Evolutionary conservation across 179 eudicot genomes (phyloP).

Genomic region (Spinacia oleracea): DNA sequence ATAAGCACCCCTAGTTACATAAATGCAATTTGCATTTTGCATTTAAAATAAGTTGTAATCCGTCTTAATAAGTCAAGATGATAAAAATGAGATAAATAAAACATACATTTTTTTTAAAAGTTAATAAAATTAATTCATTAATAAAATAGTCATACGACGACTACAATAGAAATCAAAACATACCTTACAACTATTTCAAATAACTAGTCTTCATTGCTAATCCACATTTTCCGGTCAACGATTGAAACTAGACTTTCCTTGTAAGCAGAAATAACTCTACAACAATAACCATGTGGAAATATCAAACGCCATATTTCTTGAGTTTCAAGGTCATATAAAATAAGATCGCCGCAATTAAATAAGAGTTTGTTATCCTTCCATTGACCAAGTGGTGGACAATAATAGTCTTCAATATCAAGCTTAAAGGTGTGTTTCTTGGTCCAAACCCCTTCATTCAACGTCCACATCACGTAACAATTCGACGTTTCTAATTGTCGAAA

Average conservation of each 20-base stretch:
- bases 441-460: conserved; percentile 4
- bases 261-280: conserved; percentile 9
- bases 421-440: conserved; percentile 12
- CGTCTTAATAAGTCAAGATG: too few species aligned
- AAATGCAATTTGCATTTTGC: too few species aligned
- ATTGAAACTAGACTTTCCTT: conserved; percentile 19
- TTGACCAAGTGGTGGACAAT: neutral
- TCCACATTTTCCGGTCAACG: neutral
- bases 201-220: too few species aligned
- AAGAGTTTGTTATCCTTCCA: conserved; percentile 21
- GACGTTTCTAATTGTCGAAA: too few species aligned
- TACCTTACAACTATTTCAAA: too few species aligned
- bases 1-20: too few species aligned
- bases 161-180: too few species aligned
- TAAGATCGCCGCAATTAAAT: neutral
- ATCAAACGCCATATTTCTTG: neutral
- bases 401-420: neutral
- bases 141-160: too few species aligned
- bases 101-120: too few species aligned
- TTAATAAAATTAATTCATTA: too few species aligned
- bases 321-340: conserved; percentile 8
- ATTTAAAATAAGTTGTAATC: too few species aligned
- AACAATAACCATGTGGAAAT: neutral
- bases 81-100: too few species aligned
- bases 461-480: conserved; percentile 1